These are phyloP conservation scores for Ramichloridium luteum DNA, from an alignment of 2,329 filamentous ascomycete species.

Conservation along the genomic window DNA sequence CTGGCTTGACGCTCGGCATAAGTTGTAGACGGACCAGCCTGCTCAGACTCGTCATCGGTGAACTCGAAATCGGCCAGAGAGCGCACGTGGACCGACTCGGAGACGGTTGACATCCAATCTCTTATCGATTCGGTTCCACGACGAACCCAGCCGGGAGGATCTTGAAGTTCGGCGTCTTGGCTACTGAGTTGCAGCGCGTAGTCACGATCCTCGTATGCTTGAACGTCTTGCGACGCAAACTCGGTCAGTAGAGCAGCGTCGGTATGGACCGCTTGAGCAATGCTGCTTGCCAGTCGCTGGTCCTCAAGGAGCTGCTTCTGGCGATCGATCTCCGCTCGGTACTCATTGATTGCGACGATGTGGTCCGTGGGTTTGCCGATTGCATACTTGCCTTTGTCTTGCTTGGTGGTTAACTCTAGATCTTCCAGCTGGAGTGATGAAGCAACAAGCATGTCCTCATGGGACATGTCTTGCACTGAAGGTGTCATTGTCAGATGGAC, in stretches of 20 bases:
- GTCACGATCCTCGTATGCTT: conserved; percentile 1
- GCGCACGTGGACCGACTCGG: not conserved
- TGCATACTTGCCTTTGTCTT: conserved; percentile 1
- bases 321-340: not conserved
- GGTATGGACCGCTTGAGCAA: conserved; percentile 1
- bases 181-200: conserved; percentile 1
- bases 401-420: not conserved
- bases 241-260: not conserved
- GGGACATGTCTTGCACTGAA: not conserved
- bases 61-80: not conserved
- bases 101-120: conserved; percentile 1
- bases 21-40: conserved; percentile 1
- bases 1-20: not conserved
- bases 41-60: not conserved
- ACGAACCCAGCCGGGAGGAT: not conserved
- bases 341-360: not conserved
- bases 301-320: conserved; percentile 1
- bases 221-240: not conserved
- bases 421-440: conserved; percentile 1
- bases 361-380: not conserved
- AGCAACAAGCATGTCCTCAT: not conserved
- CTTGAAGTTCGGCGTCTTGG: conserved; percentile 1
- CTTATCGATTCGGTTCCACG: not conserved
- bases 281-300: not conserved
- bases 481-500: not conserved